These are phyloP conservation scores for Phytopythium chamaehyphon DNA, from an alignment of 352 stramenopile species.

Conservation along the genomic window DNA sequence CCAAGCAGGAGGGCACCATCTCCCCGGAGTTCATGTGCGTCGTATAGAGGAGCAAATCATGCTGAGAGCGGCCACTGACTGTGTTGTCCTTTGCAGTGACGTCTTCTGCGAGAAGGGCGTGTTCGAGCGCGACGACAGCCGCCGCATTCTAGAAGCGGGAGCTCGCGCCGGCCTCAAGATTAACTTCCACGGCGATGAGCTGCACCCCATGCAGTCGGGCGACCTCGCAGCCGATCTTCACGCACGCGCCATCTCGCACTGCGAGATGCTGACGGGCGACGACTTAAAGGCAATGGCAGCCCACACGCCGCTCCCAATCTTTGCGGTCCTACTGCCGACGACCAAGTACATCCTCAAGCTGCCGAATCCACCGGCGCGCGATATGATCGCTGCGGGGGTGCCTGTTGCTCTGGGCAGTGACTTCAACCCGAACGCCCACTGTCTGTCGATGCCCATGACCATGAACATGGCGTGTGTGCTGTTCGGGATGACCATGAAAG, in stretches of 20 bases:
- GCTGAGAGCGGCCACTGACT: not conserved
- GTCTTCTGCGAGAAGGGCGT: constrained; percentile 86
- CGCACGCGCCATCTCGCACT: constrained; percentile 69
- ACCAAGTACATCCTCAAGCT: constrained; percentile 86
- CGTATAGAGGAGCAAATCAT: no score
- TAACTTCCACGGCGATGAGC: constrained; percentile 85
- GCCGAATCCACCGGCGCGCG: constrained; percentile 56
- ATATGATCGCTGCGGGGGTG: constrained; percentile 66
- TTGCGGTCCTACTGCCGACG: constrained; percentile 74
- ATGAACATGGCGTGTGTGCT: constrained; percentile 88
- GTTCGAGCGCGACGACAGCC: constrained; percentile 75
- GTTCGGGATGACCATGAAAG: constrained; percentile 84
- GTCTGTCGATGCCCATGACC: constrained; percentile 80
- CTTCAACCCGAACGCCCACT: constrained; percentile 87
- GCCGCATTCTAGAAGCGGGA: constrained; percentile 66
- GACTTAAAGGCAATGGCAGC: constrained; percentile 65
- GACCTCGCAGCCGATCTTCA: constrained; percentile 51
- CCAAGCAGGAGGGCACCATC: constrained; percentile 65
- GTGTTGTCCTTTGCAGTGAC: constrained; percentile 20
- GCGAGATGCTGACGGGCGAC: constrained; percentile 66
- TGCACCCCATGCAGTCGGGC: constrained; percentile 67
- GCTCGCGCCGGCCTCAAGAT: constrained; percentile 63
- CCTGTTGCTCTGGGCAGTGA: constrained; percentile 75
- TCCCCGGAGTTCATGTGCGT: constrained; percentile 73
- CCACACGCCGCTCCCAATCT: constrained; percentile 48